Conservation (phyloP, 2,329 filamentous ascomycete species). For the Penicillium sp. region DNA sequence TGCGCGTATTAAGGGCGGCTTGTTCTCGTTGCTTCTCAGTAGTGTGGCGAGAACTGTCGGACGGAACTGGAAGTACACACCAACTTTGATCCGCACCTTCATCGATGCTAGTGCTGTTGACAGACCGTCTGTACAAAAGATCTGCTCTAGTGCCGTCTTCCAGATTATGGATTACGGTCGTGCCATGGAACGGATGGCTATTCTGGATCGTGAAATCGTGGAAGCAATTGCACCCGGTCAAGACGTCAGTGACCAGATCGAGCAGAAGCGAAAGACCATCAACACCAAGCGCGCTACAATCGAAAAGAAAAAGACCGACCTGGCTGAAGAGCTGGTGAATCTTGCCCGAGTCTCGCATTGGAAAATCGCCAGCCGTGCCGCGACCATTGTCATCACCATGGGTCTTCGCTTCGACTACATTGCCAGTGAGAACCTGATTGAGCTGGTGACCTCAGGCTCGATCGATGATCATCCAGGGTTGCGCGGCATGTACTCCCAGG, state of each 20-base stretch:
- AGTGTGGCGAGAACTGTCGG: conserved; percentile 83
- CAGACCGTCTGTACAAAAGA: conserved; percentile 88
- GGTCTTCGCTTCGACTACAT: conserved; percentile 89
- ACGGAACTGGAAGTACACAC: conserved; percentile 92
- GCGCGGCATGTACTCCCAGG: conserved; percentile 75
- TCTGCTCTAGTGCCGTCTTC: conserved; percentile 78
- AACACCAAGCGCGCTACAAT: conserved; percentile 71
- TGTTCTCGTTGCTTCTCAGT: conserved; percentile 88
- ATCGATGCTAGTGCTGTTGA: conserved; percentile 87
- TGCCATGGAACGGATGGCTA: conserved; percentile 78
- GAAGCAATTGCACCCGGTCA: conserved; percentile 68
- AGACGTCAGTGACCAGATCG: conserved; percentile 56
- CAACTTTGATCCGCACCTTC: conserved; percentile 83
- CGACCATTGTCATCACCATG: conserved; percentile 85
- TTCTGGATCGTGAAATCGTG: conserved; percentile 70
- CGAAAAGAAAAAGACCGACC: conserved; percentile 75
- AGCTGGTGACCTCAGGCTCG: conserved; percentile 76
- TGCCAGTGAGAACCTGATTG: conserved; percentile 75
- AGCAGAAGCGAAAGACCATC: conserved; percentile 70
- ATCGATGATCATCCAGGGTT: conserved; percentile 89
- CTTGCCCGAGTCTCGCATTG: conserved; percentile 80
- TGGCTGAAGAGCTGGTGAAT: conserved; percentile 79
- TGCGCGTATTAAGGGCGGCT: conserved; percentile 87
- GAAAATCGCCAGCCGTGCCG: conserved; percentile 90
- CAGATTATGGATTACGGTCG: conserved; percentile 90